Base-by-base conservation (phyloP, 257 asterid genomes). In the Sherardia arvensis region DNA sequence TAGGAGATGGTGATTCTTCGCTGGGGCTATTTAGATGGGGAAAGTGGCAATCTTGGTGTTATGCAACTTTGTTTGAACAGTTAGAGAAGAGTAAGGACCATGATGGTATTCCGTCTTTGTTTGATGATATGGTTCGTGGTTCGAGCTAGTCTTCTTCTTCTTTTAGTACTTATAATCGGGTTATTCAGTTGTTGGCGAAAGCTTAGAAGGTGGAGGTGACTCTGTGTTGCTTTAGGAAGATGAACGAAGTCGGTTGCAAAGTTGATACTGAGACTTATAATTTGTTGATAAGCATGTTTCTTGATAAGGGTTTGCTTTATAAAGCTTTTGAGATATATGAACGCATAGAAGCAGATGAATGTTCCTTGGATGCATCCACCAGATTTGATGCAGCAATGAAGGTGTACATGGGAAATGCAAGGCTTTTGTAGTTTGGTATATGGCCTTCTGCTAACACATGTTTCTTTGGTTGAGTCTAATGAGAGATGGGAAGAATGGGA, bases 401-500 rank as follows among this genome's bases (percentile, higher is more conserved):
- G 70, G 77, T 89, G 26, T 85, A 93, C 67, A 85, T 82, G n/a
- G 87, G 97, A 87, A 79, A 79, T 93, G 95, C 95, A 84, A 71
- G 86, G 95, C 56, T n/a, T n/a, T n/a, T n/a, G n/a, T n/a, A n/a
- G n/a, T 84, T 81, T 73, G 95, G 97, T 64, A 73, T 86, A 69
- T 83, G 87, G 81, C 83, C 97, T 34, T 89, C 98, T 36, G 98
- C 96, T 1, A 84, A 79, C 64, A 92, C 81, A 88, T 69, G 93
- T 82, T 62, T 85, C 98, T 68, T 75, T 92, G 61, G 85, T 87
- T 11, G 97, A 92, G 68, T 92, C 97, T 25, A 89, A 83, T 73
- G 90, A 92, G 87, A 76, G 94, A 97, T 57, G 98, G 98, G 51
- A 92, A 87, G 72, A n/a, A n/a, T n/a, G n/a, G n/a, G n/a, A n/a